Percentiles rank a stretch among this genome's conserved stretches.
Conservation (phyloP, 192 early-diverging fungal species). For the Cetraspora pellucida region DNA sequence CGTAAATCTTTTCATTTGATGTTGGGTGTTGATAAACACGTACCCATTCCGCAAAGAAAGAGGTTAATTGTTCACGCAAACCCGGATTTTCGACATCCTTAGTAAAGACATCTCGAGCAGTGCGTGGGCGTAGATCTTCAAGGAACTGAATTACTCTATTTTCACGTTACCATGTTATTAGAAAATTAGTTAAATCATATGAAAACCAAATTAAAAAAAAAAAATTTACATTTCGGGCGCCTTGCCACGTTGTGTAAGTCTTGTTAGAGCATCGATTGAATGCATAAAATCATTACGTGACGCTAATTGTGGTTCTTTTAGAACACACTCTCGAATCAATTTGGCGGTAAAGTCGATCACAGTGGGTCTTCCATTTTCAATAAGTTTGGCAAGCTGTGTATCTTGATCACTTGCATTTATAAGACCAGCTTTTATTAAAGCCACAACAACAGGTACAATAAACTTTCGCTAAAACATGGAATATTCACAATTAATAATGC, state of each 20-base stretch:
- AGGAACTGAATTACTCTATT: conserved; percentile 55
- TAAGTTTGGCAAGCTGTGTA: conserved; percentile 80
- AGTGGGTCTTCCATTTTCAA: conserved; percentile 71
- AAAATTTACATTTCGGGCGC: conserved; percentile 45
- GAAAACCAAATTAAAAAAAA: background rate
- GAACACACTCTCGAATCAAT: conserved; percentile 71
- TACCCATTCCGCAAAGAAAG: conserved; percentile 85
- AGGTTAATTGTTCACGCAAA: conserved; percentile 62
- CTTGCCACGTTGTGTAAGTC: conserved; percentile 65
- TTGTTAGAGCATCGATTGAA: conserved; percentile 74
- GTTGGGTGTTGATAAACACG: conserved; percentile 68
- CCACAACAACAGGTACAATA: conserved; percentile 81
- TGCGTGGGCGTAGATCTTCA: conserved; percentile 56
- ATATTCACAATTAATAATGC: too few relatives aligned
- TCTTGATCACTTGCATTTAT: conserved; percentile 83
- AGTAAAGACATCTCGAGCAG: conserved; percentile 42
- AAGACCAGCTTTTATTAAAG: conserved; percentile 79
- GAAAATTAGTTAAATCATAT: background rate
- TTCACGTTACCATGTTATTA: background rate
- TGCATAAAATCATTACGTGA: conserved; percentile 63
- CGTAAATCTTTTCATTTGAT: conserved; percentile 70
- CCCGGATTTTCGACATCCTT: conserved; percentile 56
- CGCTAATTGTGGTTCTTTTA: conserved; percentile 58
- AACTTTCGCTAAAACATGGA: conserved; percentile 65
- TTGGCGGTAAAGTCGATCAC: conserved; percentile 79